Evolutionary conservation across 257 asterid species (phyloP).

Genomic region (Solanum arcanum): DNA sequence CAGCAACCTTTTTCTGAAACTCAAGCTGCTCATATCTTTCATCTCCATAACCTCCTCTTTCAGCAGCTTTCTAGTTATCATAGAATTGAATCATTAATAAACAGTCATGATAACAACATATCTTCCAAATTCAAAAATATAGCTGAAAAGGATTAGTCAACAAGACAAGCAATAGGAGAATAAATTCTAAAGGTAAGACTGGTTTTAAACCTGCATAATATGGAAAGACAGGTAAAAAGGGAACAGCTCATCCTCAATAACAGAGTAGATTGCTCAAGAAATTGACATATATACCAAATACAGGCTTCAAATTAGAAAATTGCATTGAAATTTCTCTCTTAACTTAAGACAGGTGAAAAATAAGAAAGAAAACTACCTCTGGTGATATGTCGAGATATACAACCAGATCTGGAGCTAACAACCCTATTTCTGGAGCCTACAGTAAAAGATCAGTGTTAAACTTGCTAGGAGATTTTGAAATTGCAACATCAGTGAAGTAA

Average conservation of each 20-base stretch:
- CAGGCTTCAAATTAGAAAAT: background rate
- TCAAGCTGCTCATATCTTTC: slow-evolving; percentile 94
- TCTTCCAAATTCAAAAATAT: background rate
- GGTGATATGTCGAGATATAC: slow-evolving; percentile 85
- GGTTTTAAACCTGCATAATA: background rate
- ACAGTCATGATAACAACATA: background rate
- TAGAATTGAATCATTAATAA: background rate
- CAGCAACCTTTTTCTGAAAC: slow-evolving; percentile 75
- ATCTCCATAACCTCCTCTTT: slow-evolving; percentile 93
- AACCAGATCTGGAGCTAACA: slow-evolving; percentile 91
- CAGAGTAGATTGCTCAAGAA: background rate
- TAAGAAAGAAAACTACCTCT: slow-evolving; percentile 37
- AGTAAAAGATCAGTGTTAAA: background rate
- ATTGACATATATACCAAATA: background rate
- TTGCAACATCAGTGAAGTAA: background rate
- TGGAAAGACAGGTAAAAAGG: background rate
- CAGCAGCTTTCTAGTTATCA: slow-evolving; percentile 67
- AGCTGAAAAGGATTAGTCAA: background rate
- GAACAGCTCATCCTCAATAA: background rate
- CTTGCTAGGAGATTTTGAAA: background rate
- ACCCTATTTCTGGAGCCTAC: slow-evolving; percentile 86
- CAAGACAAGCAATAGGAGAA: background rate
- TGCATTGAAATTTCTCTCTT: background rate
- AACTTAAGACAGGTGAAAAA: background rate
- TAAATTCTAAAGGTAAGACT: background rate